phyloP scores from a whole-genome alignment of 805 yeast species.

The Kregervanrija pseudodelftensis region DNA sequence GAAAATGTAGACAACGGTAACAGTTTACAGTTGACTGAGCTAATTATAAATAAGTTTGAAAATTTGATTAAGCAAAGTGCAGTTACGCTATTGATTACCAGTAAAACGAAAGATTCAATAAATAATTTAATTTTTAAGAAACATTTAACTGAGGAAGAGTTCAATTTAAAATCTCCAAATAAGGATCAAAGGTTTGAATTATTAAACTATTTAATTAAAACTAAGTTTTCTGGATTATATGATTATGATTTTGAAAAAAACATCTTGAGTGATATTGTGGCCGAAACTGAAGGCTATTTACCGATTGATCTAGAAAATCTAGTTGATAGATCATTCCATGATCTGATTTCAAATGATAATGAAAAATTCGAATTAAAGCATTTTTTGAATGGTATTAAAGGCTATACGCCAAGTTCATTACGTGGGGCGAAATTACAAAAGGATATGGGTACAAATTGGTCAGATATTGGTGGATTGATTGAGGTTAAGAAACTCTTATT shows the following conservation, averaged over 20 bases:
- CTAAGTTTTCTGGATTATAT: slow-evolving; percentile 14
- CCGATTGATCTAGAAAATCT: slow-evolving; percentile 74
- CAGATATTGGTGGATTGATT: slow-evolving; percentile 80
- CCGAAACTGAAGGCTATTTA: slow-evolving; percentile 83
- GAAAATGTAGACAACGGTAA: slow-evolving; percentile 49
- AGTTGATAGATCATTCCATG: slow-evolving; percentile 62
- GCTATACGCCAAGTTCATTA: slow-evolving; percentile 71
- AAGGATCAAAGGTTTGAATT: slow-evolving; percentile 44
- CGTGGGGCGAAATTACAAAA: slow-evolving; percentile 84
- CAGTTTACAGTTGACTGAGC: slow-evolving; percentile 61
- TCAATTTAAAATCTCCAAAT: slow-evolving; percentile 60
- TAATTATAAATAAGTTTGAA: slow-evolving; percentile 38
- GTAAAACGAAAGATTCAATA: slow-evolving; percentile 57
- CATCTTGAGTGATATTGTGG: slow-evolving; percentile 43
- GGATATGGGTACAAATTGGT: slow-evolving; percentile 61
- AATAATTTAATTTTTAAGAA: slow-evolving; percentile 55
- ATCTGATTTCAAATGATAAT: slow-evolving; percentile 22
- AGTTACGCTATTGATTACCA: slow-evolving; percentile 54
- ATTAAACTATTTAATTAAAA: slow-evolving; percentile 31
- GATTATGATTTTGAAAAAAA: slow-evolving; percentile 31
- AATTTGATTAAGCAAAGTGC: slow-evolving; percentile 39
- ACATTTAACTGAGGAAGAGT: slow-evolving; percentile 61
- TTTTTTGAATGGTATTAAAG: slow-evolving; percentile 53
- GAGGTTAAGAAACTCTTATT: slow-evolving; percentile 69
- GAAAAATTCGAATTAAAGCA: slow-evolving; percentile 22